Percentiles rank a stretch among this genome's conserved stretches.
Conservation (phyloP, 2,329 filamentous ascomycete species). For the Sclerotinia trifoliorum region DNA sequence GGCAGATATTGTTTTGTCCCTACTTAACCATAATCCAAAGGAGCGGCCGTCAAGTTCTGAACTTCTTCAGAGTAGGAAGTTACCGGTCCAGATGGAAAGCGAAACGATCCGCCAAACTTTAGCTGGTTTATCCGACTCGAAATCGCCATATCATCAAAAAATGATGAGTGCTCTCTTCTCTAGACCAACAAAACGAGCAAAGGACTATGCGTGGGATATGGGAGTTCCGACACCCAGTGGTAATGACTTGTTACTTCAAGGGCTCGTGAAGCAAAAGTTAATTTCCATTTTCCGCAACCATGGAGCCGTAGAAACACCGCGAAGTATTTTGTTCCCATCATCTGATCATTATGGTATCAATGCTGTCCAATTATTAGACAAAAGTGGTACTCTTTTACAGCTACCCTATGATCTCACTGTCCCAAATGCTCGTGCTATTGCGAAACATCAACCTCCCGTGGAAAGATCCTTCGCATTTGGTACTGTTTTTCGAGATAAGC, state of each 20-base stretch:
- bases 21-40: conserved; percentile 79
- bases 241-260: conserved; percentile 66
- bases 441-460: conserved; percentile 65
- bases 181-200: conserved; percentile 68
- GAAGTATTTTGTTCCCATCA: conserved; percentile 75
- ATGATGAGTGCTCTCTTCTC: conserved; percentile 84
- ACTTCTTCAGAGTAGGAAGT: conserved; percentile 77
- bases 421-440: conserved; percentile 81
- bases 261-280: conserved; percentile 71
- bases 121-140: conserved; percentile 75
- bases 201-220: conserved; percentile 78
- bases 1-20: conserved; percentile 72
- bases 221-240: conserved; percentile 54
- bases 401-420: conserved; percentile 92
- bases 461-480: conserved; percentile 85
- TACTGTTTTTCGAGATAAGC: conserved; percentile 77
- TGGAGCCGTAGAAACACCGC: conserved; percentile 77
- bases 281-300: conserved; percentile 81
- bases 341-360: conserved; percentile 74
- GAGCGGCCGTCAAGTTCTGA: conserved; percentile 80
- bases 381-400: conserved; percentile 83
- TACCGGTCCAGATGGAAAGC: conserved; percentile 89
- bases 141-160: conserved; percentile 84
- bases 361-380: conserved; percentile 77
- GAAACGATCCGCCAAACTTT: conserved; percentile 84